Conservation (phyloP, 495 filamentous ascomycete species). For the Cercophora sp. region DNA sequence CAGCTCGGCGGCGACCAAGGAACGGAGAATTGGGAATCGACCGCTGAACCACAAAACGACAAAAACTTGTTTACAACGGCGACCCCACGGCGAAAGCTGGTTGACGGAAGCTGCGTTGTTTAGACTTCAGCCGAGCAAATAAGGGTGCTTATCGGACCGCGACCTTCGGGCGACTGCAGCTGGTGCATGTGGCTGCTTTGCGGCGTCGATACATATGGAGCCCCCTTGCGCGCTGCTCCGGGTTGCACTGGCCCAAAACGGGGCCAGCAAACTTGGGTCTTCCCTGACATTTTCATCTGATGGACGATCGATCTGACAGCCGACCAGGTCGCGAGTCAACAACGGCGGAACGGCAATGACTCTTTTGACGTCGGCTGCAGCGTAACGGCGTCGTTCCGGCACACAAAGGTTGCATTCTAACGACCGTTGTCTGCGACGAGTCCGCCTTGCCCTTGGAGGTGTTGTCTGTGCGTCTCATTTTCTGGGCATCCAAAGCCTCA, state of each 20-base stretch:
- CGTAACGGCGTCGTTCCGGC: neutral
- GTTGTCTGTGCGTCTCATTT: neutral
- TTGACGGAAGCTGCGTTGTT: neutral
- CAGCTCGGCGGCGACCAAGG: neutral
- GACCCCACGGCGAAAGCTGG: neutral
- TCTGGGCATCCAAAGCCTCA: neutral
- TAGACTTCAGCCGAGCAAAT: neutral
- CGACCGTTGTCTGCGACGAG: too few relatives aligned
- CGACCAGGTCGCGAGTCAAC: neutral
- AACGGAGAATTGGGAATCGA: too few relatives aligned
- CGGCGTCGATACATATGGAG: too few relatives aligned
- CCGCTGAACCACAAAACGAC: too few relatives aligned
- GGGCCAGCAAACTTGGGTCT: too few relatives aligned
- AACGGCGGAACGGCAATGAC: neutral
- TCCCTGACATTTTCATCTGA: too few relatives aligned
- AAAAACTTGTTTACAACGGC: neutral
- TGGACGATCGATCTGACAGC: too few relatives aligned
- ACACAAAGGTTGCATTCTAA: neutral
- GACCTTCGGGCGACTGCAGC: neutral
- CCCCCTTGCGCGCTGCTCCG: too few relatives aligned
- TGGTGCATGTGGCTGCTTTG: neutral
- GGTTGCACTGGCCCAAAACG: too few relatives aligned
- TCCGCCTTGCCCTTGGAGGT: neutral
- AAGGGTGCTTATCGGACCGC: constrained; percentile 2
- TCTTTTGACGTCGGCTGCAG: neutral